Conservation (phyloP, 495 filamentous ascomycete species). For the Penicillium roqueforti region DNA sequence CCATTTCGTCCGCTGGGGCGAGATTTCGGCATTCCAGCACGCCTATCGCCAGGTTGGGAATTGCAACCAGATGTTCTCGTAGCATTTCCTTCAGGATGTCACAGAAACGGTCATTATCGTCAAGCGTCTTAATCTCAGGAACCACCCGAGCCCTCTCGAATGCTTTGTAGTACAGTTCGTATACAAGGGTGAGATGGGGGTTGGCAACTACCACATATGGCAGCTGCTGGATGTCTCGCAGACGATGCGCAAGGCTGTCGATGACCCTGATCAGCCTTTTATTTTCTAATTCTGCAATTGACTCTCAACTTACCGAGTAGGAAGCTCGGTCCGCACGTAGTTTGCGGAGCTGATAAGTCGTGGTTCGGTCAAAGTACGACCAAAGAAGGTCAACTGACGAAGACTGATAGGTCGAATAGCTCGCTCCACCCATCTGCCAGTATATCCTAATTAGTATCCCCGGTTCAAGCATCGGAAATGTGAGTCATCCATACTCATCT, state of each 20-base stretch:
- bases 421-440: constrained; percentile 73
- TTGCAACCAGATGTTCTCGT: constrained; percentile 84
- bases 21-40: constrained; percentile 81
- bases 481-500: constrained; percentile 65
- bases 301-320: constrained; percentile 59
- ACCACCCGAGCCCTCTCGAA: constrained; percentile 86
- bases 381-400: constrained; percentile 91
- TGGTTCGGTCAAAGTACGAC: constrained; percentile 81
- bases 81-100: constrained; percentile 72
- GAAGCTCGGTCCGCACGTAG: constrained; percentile 93
- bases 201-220: constrained; percentile 98
- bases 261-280: background rate
- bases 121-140: constrained; percentile 74
- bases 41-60: constrained; percentile 90
- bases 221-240: constrained; percentile 95
- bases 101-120: constrained; percentile 91
- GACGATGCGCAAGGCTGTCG: constrained; percentile 78
- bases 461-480: background rate
- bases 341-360: constrained; percentile 92
- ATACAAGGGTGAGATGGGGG: constrained; percentile 85
- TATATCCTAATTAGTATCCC: constrained; percentile 1
- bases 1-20: constrained; percentile 72
- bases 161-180: constrained; percentile 93
- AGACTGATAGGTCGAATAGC: constrained; percentile 84
- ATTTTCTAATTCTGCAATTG: background rate